Percentiles rank a stretch among this genome's conserved stretches.
phyloP scores from a whole-genome alignment of 2,329 filamentous ascomycete species.

The Basipetospora chlamydospora region DNA sequence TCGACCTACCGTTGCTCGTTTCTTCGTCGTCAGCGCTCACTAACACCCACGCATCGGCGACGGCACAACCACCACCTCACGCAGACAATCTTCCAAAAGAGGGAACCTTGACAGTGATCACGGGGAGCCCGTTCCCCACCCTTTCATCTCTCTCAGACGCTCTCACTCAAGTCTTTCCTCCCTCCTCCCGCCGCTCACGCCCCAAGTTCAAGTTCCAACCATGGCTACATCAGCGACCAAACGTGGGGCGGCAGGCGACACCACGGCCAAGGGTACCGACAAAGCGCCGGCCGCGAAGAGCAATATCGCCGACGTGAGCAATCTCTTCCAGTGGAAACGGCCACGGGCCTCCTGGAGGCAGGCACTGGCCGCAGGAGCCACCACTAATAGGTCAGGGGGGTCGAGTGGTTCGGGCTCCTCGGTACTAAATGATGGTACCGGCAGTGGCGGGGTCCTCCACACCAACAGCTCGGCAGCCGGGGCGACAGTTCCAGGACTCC shows the following conservation, averaged over 20 bases:
- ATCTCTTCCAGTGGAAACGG: constrained; percentile 5
- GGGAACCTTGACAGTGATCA: constrained; percentile 2
- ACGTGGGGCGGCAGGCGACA: constrained; percentile 1
- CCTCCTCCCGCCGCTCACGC: background rate
- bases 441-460: background rate
- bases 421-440: no score
- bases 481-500: background rate
- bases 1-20: background rate
- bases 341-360: constrained; percentile 4
- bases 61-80: constrained; percentile 3
- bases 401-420: no score
- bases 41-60: no score
- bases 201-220: background rate
- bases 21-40: background rate
- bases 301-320: constrained; percentile 2
- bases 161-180: background rate
- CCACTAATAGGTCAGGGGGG: no score
- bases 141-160: background rate
- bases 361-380: background rate
- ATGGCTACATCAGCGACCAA: constrained; percentile 5
- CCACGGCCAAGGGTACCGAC: background rate
- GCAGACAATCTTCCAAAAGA: background rate
- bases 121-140: background rate
- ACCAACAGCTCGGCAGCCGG: constrained; percentile 1
- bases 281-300: background rate